Conservation (phyloP, 768 basidiomycete species). For the Lactarius vividus region DNA sequence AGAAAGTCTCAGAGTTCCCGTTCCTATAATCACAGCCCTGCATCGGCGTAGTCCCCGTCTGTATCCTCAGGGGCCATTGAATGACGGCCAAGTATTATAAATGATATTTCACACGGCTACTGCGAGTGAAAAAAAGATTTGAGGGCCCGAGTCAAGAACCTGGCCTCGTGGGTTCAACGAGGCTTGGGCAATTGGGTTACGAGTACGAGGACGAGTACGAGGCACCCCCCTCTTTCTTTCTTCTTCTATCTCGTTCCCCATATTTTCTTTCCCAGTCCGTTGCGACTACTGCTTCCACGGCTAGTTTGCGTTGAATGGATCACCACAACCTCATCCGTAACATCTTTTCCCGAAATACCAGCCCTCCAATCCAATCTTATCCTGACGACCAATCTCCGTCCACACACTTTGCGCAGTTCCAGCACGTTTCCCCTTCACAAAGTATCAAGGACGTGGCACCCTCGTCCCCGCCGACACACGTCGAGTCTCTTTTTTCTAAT, state of each 20-base stretch:
- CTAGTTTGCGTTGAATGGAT: slow-evolving; percentile 22
- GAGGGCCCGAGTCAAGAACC: slow-evolving; percentile 33
- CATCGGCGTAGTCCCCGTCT: no score
- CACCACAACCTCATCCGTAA: slow-evolving; percentile 26
- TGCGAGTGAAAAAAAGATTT: slow-evolving; percentile 26
- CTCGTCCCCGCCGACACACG: slow-evolving; percentile 52
- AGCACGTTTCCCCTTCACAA: slow-evolving; percentile 35
- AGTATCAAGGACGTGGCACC: slow-evolving; percentile 39
- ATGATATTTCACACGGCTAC: no score
- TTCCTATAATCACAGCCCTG: no score
- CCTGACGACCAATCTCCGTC: slow-evolving; percentile 24
- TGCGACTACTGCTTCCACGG: slow-evolving; percentile 15
- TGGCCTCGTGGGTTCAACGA: slow-evolving; percentile 29
- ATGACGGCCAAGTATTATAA: no score
- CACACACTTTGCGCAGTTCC: slow-evolving; percentile 30
- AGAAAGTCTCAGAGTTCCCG: no score
- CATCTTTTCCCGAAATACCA: slow-evolving; percentile 29
- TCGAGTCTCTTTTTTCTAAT: slow-evolving; percentile 68
- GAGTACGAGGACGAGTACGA: slow-evolving; percentile 5
- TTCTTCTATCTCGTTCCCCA: neutral
- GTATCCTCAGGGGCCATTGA: no score
- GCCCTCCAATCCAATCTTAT: slow-evolving; percentile 26
- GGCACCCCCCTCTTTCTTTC: neutral
- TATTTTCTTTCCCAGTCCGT: neutral
- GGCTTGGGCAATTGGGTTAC: slow-evolving; percentile 8